Evolutionary conservation across 768 basidiomycete species (phyloP).

Genomic region (Leucocoprinus leucothites): DNA sequence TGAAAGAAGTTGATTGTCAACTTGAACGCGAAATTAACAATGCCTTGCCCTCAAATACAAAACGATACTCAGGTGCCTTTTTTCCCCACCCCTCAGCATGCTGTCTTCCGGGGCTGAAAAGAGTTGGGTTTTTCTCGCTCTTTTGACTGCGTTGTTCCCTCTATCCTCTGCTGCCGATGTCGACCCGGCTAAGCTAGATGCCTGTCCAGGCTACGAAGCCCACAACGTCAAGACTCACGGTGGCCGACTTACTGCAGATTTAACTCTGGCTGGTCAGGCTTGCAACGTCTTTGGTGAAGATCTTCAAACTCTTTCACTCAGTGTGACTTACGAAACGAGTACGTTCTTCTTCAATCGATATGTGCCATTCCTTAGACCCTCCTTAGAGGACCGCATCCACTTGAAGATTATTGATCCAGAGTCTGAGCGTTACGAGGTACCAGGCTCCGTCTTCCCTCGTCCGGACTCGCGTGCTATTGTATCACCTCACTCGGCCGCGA

Average conservation of each 20-base stretch:
- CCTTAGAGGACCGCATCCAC: conserved; percentile 53
- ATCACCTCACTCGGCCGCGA: conserved; percentile 32
- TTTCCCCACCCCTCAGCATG: conserved; percentile 1
- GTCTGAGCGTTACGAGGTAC: conserved; percentile 57
- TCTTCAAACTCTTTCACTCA: conserved; percentile 41
- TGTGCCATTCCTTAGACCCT: neutral
- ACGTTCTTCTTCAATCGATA: neutral
- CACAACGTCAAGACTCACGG: conserved; percentile 38
- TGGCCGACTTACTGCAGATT: conserved; percentile 44
- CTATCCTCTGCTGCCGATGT: conserved; percentile 17
- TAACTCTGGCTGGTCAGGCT: conserved; percentile 46
- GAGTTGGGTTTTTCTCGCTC: conserved; percentile 1
- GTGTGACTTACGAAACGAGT: conserved; percentile 61
- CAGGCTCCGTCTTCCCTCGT: conserved; percentile 56
- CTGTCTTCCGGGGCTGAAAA: neutral
- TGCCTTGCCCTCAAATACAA: too few relatives aligned
- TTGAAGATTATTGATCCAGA: conserved; percentile 58
- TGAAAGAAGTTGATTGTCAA: too few relatives aligned
- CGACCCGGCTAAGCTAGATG: conserved; percentile 41
- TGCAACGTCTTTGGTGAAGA: conserved; percentile 64
- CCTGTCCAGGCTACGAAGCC: conserved; percentile 59
- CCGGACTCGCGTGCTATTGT: conserved; percentile 32
- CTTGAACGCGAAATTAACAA: too few relatives aligned
- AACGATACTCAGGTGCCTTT: neutral
- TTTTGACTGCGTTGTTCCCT: neutral